phyloP scores from a whole-genome alignment of 23 red algal species.

The Gracilaria caudata region DNA sequence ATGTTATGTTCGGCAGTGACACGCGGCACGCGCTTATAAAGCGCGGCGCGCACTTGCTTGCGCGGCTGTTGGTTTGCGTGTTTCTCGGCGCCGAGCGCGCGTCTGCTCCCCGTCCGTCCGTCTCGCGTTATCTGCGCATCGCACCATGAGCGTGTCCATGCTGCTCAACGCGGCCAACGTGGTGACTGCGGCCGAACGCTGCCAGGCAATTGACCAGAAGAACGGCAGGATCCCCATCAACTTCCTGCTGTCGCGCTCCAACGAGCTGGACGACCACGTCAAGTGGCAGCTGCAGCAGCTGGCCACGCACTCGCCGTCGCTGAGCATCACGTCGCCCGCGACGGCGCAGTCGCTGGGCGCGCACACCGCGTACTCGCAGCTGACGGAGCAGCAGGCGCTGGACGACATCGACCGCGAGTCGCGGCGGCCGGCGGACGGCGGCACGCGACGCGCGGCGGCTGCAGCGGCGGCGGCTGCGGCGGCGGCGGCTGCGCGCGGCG shows the following conservation, averaged over 20 bases:
- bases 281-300: conserved; percentile 28
- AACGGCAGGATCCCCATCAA: conserved; percentile 41
- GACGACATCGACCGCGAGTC: conserved; percentile 20
- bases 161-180: conserved; percentile 55
- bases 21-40: not conserved
- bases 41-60: not conserved
- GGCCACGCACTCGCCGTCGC: conserved; percentile 21
- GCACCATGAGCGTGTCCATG: conserved; percentile 64
- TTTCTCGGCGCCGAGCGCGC: not conserved
- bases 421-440: too few relatives aligned
- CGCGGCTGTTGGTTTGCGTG: not conserved
- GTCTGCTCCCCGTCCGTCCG: not conserved
- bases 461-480: not conserved
- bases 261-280: conserved; percentile 26
- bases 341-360: not conserved
- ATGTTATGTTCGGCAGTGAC: too few relatives aligned
- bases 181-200: conserved; percentile 34
- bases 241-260: conserved; percentile 28
- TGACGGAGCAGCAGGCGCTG: conserved; percentile 9
- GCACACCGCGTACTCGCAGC: not conserved
- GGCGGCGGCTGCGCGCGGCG: not conserved
- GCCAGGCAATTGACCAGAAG: not conserved
- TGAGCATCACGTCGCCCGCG: not conserved
- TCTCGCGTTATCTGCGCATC: too few relatives aligned
- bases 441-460: not conserved